Evolutionary conservation across 108 stramenopile species (phyloP).

Genomic region (Cyclostephanos tholiformis): DNA sequence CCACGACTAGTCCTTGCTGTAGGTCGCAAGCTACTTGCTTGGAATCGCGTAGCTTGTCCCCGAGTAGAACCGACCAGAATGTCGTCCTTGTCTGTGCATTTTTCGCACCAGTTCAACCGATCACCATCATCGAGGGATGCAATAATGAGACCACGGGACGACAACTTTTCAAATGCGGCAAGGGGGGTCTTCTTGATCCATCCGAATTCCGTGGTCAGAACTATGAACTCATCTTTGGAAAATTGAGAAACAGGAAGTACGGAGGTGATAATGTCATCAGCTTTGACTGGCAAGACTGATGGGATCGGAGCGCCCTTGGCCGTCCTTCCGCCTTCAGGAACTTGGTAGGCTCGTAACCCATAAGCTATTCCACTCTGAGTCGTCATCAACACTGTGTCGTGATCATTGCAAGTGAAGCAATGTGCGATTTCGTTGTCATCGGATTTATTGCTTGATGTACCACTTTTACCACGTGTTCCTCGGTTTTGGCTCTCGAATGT

Average conservation of each 20-base stretch:
- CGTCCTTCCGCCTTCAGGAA: slow-evolving; percentile 75
- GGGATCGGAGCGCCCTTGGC: slow-evolving; percentile 86
- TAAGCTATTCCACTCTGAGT: slow-evolving; percentile 91
- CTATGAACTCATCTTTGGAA: slow-evolving; percentile 76
- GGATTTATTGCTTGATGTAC: slow-evolving; percentile 63
- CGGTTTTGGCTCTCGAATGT: slow-evolving; percentile 91
- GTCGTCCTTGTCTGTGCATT: slow-evolving; percentile 79
- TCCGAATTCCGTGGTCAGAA: slow-evolving; percentile 92
- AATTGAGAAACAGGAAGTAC: slow-evolving; percentile 81
- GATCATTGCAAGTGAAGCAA: slow-evolving; percentile 96
- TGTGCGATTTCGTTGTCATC: slow-evolving; percentile 85
- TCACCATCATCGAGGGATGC: slow-evolving; percentile 90
- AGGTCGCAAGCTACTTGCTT: slow-evolving; percentile 65
- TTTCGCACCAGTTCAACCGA: slow-evolving; percentile 83
- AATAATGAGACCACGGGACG: slow-evolving; percentile 87
- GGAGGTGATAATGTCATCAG: slow-evolving; percentile 69
- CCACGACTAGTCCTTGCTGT: slow-evolving; percentile 87
- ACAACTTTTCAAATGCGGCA: slow-evolving; percentile 84
- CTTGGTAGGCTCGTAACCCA: slow-evolving; percentile 89
- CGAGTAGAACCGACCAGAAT: slow-evolving; percentile 80
- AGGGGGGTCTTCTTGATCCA: slow-evolving; percentile 95
- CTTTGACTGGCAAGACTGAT: slow-evolving; percentile 76
- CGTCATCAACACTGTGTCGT: slow-evolving; percentile 93
- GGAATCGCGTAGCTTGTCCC: slow-evolving; percentile 85
- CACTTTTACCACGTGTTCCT: slow-evolving; percentile 84